Conservation (phyloP, 1,284 basidiomycete genomes). For the Phylloboletellus chloephorus region DNA sequence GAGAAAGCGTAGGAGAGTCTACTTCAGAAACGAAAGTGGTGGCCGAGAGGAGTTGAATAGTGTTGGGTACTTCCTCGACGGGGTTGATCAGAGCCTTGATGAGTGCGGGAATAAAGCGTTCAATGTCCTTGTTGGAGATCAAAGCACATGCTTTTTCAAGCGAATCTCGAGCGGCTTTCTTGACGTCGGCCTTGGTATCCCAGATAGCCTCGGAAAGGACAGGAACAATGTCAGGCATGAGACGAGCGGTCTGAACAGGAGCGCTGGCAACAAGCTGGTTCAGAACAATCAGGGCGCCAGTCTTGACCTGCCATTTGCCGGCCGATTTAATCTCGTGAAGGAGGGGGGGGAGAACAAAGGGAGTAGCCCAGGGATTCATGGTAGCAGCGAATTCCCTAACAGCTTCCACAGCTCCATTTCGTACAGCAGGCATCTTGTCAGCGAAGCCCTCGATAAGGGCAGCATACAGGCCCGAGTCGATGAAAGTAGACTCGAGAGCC, state of each 20-base stretch:
- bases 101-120: constrained; percentile 96
- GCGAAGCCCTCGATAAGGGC: constrained; percentile 88
- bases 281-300: constrained; percentile 78
- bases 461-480: constrained; percentile 80
- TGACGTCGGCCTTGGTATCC: constrained; percentile 99
- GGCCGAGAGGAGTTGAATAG: constrained; percentile 93
- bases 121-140: constrained; percentile 99
- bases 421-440: constrained; percentile 86
- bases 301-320: constrained; percentile 99
- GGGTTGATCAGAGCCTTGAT: constrained; percentile 98
- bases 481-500: constrained; percentile 86
- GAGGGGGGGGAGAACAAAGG: constrained; percentile 83
- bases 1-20: constrained; percentile 96
- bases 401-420: constrained; percentile 82
- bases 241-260: constrained; percentile 80
- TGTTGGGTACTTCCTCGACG: constrained; percentile 97
- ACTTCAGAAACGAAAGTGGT: constrained; percentile 99
- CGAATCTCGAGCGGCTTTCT: constrained; percentile 95
- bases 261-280: constrained; percentile 88
- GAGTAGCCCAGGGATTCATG: constrained; percentile 89
- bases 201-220: constrained; percentile 95
- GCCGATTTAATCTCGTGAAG: constrained; percentile 94
- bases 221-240: constrained; percentile 96
- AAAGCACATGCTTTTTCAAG: constrained; percentile 91
- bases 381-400: constrained; percentile 74